Evolutionary conservation across 2,329 filamentous ascomycete species (phyloP).

Genomic region (Neonectria sp.): DNA sequence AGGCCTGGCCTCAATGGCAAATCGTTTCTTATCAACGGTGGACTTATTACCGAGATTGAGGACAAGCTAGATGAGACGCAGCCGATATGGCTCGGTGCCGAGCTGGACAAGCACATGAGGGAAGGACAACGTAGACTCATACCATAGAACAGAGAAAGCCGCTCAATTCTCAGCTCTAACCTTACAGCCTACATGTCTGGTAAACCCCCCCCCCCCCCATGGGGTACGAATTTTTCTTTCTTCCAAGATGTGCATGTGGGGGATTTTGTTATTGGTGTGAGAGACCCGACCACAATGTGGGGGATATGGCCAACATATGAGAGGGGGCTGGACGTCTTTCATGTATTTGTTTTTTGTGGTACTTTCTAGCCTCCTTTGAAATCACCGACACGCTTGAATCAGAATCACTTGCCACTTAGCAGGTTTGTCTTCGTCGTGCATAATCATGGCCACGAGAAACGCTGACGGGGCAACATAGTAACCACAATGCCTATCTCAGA

Average conservation of each 20-base stretch:
- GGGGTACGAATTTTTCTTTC: too few species aligned
- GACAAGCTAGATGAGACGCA: slow-evolving; percentile 25
- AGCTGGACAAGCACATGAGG: slow-evolving; percentile 16
- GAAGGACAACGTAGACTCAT: slow-evolving; percentile 23
- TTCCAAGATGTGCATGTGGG: neutral
- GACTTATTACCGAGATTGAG: slow-evolving; percentile 21
- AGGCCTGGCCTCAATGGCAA: slow-evolving; percentile 20
- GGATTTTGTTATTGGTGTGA: neutral
- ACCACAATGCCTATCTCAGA: neutral
- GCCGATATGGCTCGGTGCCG: slow-evolving; percentile 11
- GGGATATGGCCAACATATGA: neutral
- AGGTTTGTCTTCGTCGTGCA: neutral
- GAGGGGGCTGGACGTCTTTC: too few species aligned
- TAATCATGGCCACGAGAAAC: neutral
- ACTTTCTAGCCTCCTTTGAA: neutral
- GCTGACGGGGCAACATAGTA: neutral
- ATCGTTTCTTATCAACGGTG: slow-evolving; percentile 21
- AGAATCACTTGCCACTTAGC: neutral
- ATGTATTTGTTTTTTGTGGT: neutral
- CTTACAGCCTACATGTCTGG: neutral
- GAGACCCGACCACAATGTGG: neutral
- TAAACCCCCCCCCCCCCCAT: neutral
- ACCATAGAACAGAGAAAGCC: neutral
- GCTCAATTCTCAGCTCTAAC: neutral
- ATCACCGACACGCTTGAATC: neutral